Percentiles rank a stretch among this genome's conserved stretches.
phyloP scores from a whole-genome alignment of 768 basidiomycete species.

The Xerocomellus dryophilus region DNA sequence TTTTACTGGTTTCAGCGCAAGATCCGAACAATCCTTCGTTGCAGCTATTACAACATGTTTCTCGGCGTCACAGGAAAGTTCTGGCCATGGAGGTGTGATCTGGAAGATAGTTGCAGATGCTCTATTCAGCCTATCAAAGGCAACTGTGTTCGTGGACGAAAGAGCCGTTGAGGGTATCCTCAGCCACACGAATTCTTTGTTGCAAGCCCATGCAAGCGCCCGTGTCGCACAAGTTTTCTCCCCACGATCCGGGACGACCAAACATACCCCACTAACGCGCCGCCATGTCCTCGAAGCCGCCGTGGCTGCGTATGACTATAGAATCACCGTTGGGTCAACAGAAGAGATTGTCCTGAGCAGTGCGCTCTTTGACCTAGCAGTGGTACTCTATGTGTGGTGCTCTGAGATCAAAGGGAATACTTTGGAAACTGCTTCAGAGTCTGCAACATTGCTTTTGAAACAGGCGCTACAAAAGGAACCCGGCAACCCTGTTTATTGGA shows the following conservation, averaged over 20 bases:
- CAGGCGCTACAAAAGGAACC: constrained; percentile 74
- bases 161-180: constrained; percentile 35
- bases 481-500: constrained; percentile 74
- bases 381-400: constrained; percentile 54
- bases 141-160: constrained; percentile 48
- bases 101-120: constrained; percentile 89
- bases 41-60: constrained; percentile 54
- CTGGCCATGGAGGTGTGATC: constrained; percentile 64
- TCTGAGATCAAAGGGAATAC: constrained; percentile 24
- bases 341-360: constrained; percentile 51
- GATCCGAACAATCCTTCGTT: constrained; percentile 73
- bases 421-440: constrained; percentile 34
- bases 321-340: constrained; percentile 53
- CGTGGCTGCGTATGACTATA: constrained; percentile 58
- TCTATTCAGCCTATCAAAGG: constrained; percentile 59
- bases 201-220: constrained; percentile 40
- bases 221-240: constrained; percentile 43
- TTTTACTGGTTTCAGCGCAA: constrained; percentile 63
- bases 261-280: constrained; percentile 27
- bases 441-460: constrained; percentile 54
- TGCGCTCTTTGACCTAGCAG: constrained; percentile 72
- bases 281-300: constrained; percentile 48
- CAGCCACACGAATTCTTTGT: constrained; percentile 34
- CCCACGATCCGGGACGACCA: constrained; percentile 23
- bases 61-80: constrained; percentile 44